Evolutionary conservation across 1,139 yeast genomes (phyloP), one percentile per base, ranked within the genome.

Genomic region (Geotrichum carabidarum): DNA sequence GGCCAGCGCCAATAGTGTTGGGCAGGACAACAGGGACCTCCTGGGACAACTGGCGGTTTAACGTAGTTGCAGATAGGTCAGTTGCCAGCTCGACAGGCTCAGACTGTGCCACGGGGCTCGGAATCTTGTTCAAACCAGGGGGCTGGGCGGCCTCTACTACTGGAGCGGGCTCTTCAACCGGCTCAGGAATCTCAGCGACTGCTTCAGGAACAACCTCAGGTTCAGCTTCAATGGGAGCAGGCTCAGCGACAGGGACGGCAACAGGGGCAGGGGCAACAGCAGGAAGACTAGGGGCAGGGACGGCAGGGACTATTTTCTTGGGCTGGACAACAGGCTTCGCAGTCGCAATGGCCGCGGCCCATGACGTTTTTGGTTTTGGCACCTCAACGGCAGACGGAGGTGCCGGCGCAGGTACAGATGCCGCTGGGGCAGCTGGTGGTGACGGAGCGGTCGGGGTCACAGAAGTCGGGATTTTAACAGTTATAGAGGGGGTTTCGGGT

Each of bases 21-120:
- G 93, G 93, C 66, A 86, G 79, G 51, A 84, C 83, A 58, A 86
- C 93, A 60, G 85, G 80, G 47, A 74, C 76, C 38, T 74, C 76
- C 62, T 67, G 82, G 73, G 71, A 74, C 68, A 68, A 62, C 57
- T 72, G 67, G 58, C 73, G 35, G 18, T n/a, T n/a, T 30, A 15
- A 44, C 4, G 30, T 2, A 44, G 47, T 38, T n/a, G 37, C 15
- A 31, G 47, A 44, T 14, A 27, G 11, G 2, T 30, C 47, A 2
- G 17, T 34, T 6, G 5, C 22, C 9, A 38, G n/a, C 5, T 18
- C 38, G 9, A 8, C 27, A 44, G 47, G 30, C n/a, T 11, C 47
- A 5, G 47, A 2, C 27, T 22, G 4, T 8, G 22, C 32, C 1
- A 15, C 48, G 18, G 48, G 48, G 22, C 22, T 44, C 2, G 9